Evolutionary conservation across 192 early-diverging fungal genomes (phyloP).

Genomic region (Coemansia erecta): DNA sequence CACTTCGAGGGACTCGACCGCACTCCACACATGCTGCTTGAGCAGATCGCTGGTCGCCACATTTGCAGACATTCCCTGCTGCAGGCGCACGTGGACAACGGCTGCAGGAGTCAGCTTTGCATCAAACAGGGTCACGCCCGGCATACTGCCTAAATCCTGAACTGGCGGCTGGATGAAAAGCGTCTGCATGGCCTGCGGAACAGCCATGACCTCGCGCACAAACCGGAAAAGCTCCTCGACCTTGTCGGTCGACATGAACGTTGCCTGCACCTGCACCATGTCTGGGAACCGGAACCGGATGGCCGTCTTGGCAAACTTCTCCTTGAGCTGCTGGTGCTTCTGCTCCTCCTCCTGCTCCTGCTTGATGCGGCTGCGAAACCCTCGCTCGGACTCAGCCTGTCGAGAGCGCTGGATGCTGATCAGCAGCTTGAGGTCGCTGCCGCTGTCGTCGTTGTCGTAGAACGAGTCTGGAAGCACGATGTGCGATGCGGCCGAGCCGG

Average conservation of each 20-base stretch:
- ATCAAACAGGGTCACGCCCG: constrained; percentile 14
- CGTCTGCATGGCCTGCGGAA: constrained; percentile 11
- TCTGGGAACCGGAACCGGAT: constrained; percentile 88
- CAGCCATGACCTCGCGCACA: constrained; percentile 9
- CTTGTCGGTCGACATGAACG: constrained; percentile 67
- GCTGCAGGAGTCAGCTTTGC: constrained; percentile 41
- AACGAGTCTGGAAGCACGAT: constrained; percentile 84
- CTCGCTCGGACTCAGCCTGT: constrained; percentile 58
- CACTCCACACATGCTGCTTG: constrained; percentile 9
- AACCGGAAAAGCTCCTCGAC: constrained; percentile 34
- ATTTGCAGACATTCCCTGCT: constrained; percentile 1
- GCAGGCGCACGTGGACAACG: constrained; percentile 42
- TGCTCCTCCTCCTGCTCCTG: constrained; percentile 71
- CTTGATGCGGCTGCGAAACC: constrained; percentile 76
- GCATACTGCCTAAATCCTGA: constrained; percentile 13
- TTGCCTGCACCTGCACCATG: constrained; percentile 67
- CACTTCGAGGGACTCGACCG: constrained; percentile 14
- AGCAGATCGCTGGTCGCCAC: constrained; percentile 13
- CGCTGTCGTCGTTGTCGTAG: constrained; percentile 74
- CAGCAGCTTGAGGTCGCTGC: constrained; percentile 68
- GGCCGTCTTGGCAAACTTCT: constrained; percentile 47
- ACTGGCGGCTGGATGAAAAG: constrained; percentile 38
- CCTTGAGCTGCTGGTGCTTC: constrained; percentile 17
- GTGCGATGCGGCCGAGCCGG: constrained; percentile 25
- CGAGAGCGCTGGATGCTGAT: constrained; percentile 59